phyloP scores from a whole-genome alignment of 2,329 filamentous ascomycete species.

The Phialophora tarda region DNA sequence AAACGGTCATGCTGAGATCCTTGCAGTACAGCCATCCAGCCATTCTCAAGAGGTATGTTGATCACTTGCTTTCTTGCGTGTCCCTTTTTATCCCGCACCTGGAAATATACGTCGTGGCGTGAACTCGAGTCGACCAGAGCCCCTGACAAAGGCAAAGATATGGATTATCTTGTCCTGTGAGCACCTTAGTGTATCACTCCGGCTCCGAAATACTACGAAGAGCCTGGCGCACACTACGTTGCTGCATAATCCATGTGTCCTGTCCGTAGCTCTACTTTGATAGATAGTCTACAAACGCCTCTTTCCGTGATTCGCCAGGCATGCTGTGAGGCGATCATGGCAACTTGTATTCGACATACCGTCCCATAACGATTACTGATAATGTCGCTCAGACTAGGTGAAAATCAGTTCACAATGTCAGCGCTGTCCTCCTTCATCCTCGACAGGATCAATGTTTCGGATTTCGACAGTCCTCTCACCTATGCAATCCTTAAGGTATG shows the following conservation, averaged over 20 bases:
- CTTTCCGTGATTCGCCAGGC: conserved; percentile 18
- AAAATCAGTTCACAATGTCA: conserved; percentile 55
- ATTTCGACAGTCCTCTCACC: conserved; percentile 54
- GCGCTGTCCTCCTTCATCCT: conserved; percentile 56
- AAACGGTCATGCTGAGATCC: conserved; percentile 55
- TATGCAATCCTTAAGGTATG: conserved; percentile 54
- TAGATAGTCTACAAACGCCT: conserved; percentile 34
- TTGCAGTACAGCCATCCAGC: conserved; percentile 53
- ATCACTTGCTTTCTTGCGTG: conserved; percentile 24
- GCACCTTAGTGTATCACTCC: conserved; percentile 10
- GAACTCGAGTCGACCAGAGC: not conserved
- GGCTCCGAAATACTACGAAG: not conserved
- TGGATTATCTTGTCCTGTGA: conserved; percentile 6
- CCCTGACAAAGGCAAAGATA: conserved; percentile 5
- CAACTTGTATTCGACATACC: conserved; percentile 11
- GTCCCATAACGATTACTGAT: conserved; percentile 36
- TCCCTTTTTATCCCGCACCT: not conserved
- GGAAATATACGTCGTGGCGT: not conserved
- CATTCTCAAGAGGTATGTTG: conserved; percentile 58
- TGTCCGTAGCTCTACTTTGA: conserved; percentile 29
- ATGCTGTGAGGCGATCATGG: conserved; percentile 5
- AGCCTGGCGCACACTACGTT: not conserved
- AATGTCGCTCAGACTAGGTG: conserved; percentile 53
- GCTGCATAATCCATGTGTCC: conserved; percentile 18
- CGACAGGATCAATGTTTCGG: conserved; percentile 55